Evolutionary conservation across 192 early-diverging fungal species (phyloP), one percentile per base, ranked within the genome.

Genomic region (Endogone sp.): DNA sequence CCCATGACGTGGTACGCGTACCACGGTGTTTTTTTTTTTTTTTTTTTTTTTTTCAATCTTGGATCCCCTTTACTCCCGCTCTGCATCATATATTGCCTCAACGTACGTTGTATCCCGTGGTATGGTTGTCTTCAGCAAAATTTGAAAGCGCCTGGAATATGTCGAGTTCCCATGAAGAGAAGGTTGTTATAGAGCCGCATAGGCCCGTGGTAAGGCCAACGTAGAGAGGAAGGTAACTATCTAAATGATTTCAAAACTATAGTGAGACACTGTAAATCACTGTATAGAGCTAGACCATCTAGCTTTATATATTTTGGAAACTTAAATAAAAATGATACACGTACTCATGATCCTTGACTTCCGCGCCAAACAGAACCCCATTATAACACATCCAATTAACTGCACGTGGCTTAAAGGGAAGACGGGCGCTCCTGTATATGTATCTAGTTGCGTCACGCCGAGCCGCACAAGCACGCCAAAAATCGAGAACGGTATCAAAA

Each of bases 171-270:
- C 90, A 93, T 1, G 90, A 90, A 16, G 92, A 93, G 65, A 93
- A 93, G 1, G 90, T 90, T 0, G 92, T 93, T 9, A 93, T 91
- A 1, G 92, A 93, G 0, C 92, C 92, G 65, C 92, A 93, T 31
- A 93, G 82, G 2, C 92, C 92, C 4, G 86, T 87, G 13, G 85
- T 79, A 0, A 93, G 29, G 0, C 80, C 90, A 10, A 83, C 66
- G 59, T 88, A 80, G 3, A 89, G 32, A 9, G 89, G 72, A 21
- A 65, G 55, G 58, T 80, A 78, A 3, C 78, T 71, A 68, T 22
- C 10, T n/a, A n/a, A n/a, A n/a, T n/a, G n/a, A n/a, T n/a, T n/a
- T n/a, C n/a, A n/a, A n/a, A n/a, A n/a, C n/a, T n/a, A n/a, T n/a
- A n/a, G n/a, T n/a, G n/a, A n/a, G n/a, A n/a, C n/a, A n/a, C n/a